Evolutionary conservation across 2,329 filamentous ascomycete genomes (phyloP).

Genomic region (Neospermospora avenae): DNA sequence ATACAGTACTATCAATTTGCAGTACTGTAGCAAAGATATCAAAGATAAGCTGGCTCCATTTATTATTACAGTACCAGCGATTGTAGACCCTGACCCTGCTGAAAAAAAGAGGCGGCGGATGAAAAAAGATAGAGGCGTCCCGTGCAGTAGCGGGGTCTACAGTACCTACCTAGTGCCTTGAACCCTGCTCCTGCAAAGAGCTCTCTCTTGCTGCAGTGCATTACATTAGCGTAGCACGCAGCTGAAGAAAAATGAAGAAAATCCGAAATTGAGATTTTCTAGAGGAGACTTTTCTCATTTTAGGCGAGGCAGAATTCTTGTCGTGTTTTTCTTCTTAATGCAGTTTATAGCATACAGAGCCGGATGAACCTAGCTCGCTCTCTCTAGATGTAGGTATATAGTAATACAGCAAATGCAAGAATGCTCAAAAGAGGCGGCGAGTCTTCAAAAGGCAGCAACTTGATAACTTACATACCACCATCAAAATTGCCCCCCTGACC

Average conservation of each 20-base stretch:
- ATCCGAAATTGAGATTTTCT: background rate
- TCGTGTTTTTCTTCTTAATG: no score
- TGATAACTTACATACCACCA: slow-evolving; percentile 4
- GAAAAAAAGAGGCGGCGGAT: background rate
- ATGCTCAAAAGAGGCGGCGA: no score
- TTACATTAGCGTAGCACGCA: background rate
- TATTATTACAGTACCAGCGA: no score
- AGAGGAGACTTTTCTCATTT: no score
- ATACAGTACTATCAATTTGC: background rate
- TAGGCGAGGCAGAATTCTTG: no score
- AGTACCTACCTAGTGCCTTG: background rate
- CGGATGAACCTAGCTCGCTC: no score
- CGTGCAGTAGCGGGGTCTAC: background rate
- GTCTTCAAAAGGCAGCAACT: no score
- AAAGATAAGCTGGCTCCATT: no score
- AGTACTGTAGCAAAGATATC: no score
- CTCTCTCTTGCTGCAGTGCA: background rate
- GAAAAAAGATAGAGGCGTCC: slow-evolving; percentile 1
- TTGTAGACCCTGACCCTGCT: no score
- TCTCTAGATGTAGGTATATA: background rate
- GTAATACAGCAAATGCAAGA: slow-evolving; percentile 1
- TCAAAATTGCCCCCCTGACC: slow-evolving; percentile 23
- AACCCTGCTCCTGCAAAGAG: background rate
- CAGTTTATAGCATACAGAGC: background rate
- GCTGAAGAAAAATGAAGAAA: no score